Evolutionary conservation across 1,139 yeast genomes (phyloP).

Genomic region (Magnusiomyces sp.): DNA sequence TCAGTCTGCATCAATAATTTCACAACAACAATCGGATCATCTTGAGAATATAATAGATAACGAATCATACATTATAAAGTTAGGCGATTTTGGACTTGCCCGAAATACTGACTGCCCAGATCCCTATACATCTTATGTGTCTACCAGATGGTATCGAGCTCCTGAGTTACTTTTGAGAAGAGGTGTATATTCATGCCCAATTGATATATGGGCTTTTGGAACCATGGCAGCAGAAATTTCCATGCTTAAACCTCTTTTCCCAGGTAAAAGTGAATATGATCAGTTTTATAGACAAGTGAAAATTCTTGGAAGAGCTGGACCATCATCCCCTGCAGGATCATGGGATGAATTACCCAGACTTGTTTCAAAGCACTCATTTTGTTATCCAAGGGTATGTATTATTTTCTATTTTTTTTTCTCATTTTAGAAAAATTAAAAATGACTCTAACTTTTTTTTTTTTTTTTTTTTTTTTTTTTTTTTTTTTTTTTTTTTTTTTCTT

Average conservation of each 20-base stretch:
- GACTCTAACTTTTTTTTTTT: neutral
- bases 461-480: no score
- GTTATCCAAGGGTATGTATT: constrained; percentile 3
- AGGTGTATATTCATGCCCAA: constrained; percentile 58
- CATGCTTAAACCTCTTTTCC: constrained; percentile 68
- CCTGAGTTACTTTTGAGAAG: constrained; percentile 80
- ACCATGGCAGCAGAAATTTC: constrained; percentile 76
- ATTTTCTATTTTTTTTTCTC: neutral
- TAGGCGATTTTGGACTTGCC: constrained; percentile 90
- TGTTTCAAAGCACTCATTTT: neutral
- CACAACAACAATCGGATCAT: neutral
- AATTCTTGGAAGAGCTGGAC: constrained; percentile 47
- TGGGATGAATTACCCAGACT: constrained; percentile 19
- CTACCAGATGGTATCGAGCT: constrained; percentile 94
- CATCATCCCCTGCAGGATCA: constrained; percentile 22
- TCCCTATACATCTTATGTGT: constrained; percentile 65
- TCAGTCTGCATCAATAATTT: neutral
- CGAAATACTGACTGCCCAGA: constrained; percentile 48
- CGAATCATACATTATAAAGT: constrained; percentile 50
- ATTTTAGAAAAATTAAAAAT: constrained; percentile 5
- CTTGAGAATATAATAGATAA: constrained; percentile 32
- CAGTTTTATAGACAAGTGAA: constrained; percentile 62
- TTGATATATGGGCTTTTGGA: constrained; percentile 95
- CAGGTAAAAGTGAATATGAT: constrained; percentile 72
- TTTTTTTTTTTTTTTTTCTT: neutral